These are phyloP conservation scores for Fistulinella prunicolor DNA, from an alignment of 768 basidiomycete species.

Conservation along the genomic window DNA sequence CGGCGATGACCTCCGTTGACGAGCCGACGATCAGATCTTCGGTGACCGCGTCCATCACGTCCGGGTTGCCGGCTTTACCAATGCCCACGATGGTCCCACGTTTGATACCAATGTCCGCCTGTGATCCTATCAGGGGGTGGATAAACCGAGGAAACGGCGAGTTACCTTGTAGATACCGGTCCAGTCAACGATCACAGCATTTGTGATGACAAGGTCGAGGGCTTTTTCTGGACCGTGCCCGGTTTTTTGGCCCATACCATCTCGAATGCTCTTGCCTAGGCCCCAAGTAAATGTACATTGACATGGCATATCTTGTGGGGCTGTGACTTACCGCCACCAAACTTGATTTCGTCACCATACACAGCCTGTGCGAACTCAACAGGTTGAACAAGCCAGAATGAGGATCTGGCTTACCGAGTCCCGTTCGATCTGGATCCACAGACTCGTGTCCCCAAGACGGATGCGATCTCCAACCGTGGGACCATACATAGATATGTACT, in stretches of 20 bases:
- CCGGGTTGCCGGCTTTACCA: conserved; percentile 98
- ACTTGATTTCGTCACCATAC: conserved; percentile 97
- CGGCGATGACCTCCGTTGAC: conserved; percentile 93
- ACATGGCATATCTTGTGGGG: background rate
- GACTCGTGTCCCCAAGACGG: conserved; percentile 79
- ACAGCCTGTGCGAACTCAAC: conserved; percentile 50
- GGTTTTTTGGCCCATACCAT: conserved; percentile 95
- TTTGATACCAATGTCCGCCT: conserved; percentile 96
- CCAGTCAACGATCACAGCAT: conserved; percentile 93
- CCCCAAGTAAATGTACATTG: background rate
- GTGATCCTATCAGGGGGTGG: conserved; percentile 4
- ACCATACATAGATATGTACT: conserved; percentile 93
- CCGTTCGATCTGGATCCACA: conserved; percentile 91
- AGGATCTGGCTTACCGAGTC: conserved; percentile 55
- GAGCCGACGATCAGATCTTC: conserved; percentile 77
- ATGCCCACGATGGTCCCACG: conserved; percentile 78
- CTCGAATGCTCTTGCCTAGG: conserved; percentile 86
- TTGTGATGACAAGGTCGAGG: conserved; percentile 93
- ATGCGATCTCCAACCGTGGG: conserved; percentile 91
- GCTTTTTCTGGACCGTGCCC: conserved; percentile 62
- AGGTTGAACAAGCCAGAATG: background rate
- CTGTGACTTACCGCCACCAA: conserved; percentile 73
- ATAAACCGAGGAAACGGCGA: background rate
- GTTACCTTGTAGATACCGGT: conserved; percentile 88
- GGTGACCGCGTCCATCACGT: conserved; percentile 81